These are phyloP conservation scores for Talaromyces sp. DNA, from an alignment of 2,329 filamentous ascomycete species.

Conservation along the genomic window DNA sequence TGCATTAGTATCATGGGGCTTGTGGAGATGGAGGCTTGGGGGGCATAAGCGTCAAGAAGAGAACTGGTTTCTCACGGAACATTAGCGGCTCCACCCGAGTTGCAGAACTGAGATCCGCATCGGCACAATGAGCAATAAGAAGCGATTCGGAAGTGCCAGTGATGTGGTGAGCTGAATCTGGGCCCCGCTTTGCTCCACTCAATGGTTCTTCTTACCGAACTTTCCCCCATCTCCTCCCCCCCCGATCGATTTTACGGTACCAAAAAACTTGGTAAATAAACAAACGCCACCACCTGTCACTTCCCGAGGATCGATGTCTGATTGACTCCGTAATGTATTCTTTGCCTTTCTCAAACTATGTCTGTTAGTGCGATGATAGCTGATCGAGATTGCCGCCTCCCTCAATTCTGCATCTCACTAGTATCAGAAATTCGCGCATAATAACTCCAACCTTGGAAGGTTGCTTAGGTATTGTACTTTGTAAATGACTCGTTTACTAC, in stretches of 20 bases:
- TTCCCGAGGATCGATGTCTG: neutral
- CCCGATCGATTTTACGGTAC: neutral
- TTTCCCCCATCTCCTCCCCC: neutral
- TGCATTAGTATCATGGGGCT: conserved; percentile 21
- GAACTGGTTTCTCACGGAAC: conserved; percentile 4
- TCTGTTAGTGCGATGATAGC: neutral
- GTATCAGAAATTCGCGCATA: neutral
- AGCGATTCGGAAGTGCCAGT: neutral
- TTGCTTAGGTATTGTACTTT: no score
- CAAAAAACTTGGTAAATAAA: neutral
- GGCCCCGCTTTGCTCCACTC: conserved; percentile 2
- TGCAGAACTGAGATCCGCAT: neutral
- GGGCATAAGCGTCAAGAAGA: neutral
- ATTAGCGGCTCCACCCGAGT: conserved; percentile 2
- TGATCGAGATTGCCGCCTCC: neutral
- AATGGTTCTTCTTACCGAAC: neutral
- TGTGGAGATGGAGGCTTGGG: neutral
- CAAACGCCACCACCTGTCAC: neutral
- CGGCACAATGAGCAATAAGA: conserved; percentile 1
- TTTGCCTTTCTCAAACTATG: neutral
- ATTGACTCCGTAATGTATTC: neutral
- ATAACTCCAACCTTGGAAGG: no score
- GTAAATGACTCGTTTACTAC: no score
- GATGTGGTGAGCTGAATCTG: conserved; percentile 7
- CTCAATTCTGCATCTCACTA: neutral